These are phyloP conservation scores for Neostapfia colusana DNA, from an alignment of 176 grass and related monocot species.

Conservation along the genomic window DNA sequence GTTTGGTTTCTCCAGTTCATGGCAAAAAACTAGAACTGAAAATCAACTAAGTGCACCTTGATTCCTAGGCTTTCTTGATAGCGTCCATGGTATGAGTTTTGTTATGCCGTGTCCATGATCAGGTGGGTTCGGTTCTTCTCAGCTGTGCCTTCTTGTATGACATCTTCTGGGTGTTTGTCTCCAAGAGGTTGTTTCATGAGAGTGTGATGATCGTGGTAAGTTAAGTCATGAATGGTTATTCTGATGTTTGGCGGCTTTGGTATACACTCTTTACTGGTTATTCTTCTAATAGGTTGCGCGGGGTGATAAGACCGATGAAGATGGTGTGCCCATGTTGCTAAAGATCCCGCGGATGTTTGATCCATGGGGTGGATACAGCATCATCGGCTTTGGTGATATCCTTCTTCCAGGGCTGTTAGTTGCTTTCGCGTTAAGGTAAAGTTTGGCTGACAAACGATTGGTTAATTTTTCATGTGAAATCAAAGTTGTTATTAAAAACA, in stretches of 20 bases:
- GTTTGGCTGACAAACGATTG: not conserved
- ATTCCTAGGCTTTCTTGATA: not conserved
- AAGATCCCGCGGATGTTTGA: conserved; percentile 96
- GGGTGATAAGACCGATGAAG: conserved; percentile 85
- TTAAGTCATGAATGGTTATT: conserved; percentile 2
- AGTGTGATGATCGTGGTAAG: conserved; percentile 98
- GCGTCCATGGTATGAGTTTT: not conserved
- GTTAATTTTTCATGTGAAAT: not conserved
- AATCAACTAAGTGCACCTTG: too few relatives aligned
- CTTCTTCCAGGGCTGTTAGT: conserved; percentile 88
- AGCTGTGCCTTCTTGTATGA: conserved; percentile 95
- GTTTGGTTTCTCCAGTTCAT: too few relatives aligned
- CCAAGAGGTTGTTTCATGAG: conserved; percentile 92
- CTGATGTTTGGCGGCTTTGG: not conserved
- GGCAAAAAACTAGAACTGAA: too few relatives aligned
- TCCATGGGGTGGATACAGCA: conserved; percentile 95
- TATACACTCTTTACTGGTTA: conserved; percentile 22
- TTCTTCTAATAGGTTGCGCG: conserved; percentile 65
- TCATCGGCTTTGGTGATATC: conserved; percentile 97
- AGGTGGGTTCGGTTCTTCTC: conserved; percentile 94
- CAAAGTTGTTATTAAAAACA: not conserved
- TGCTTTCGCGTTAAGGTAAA: conserved; percentile 80
- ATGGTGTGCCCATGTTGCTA: conserved; percentile 93
- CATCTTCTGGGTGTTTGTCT: conserved; percentile 97
- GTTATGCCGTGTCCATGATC: conserved; percentile 22